Evolutionary conservation across 176 grass and related monocot genomes (phyloP).

Genomic region (Ensete glaucum): DNA sequence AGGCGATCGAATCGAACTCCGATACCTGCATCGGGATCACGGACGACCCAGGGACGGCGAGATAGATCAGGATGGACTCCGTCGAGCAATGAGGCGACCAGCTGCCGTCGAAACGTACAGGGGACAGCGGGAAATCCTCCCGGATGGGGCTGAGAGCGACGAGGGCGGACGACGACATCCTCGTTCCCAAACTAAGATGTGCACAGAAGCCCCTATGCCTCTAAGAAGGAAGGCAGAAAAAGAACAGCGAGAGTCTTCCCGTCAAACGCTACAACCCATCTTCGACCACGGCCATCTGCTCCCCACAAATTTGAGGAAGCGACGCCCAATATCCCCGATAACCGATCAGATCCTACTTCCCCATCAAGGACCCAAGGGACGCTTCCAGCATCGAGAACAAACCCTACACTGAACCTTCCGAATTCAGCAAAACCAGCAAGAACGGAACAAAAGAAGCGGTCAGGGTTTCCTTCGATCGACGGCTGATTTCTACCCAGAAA

Average conservation of each 20-base stretch:
- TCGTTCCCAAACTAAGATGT: constrained; percentile 11
- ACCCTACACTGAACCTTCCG: too few relatives aligned
- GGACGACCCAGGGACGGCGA: constrained; percentile 40
- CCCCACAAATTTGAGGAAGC: background rate
- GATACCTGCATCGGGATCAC: constrained; percentile 50
- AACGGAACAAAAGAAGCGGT: too few relatives aligned
- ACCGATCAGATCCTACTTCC: too few relatives aligned
- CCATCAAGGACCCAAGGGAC: too few relatives aligned
- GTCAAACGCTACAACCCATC: background rate
- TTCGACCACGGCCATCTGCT: background rate
- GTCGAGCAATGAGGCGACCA: constrained; percentile 27
- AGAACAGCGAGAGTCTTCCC: background rate
- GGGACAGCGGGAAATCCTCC: constrained; percentile 22
- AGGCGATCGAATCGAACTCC: constrained; percentile 56
- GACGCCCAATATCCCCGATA: too few relatives aligned
- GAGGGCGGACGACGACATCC: constrained; percentile 39
- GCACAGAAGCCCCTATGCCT: constrained; percentile 7
- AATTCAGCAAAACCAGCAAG: too few relatives aligned
- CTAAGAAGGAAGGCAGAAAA: background rate
- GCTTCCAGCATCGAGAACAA: too few relatives aligned
- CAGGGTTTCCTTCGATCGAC: too few relatives aligned
- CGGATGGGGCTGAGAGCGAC: constrained; percentile 28
- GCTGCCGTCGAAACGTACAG: constrained; percentile 35
- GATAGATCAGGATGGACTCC: constrained; percentile 60
- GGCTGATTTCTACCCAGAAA: too few relatives aligned